Base-by-base conservation (phyloP, 129 eudicot species). In the Chrysanthemum seticuspe region DNA sequence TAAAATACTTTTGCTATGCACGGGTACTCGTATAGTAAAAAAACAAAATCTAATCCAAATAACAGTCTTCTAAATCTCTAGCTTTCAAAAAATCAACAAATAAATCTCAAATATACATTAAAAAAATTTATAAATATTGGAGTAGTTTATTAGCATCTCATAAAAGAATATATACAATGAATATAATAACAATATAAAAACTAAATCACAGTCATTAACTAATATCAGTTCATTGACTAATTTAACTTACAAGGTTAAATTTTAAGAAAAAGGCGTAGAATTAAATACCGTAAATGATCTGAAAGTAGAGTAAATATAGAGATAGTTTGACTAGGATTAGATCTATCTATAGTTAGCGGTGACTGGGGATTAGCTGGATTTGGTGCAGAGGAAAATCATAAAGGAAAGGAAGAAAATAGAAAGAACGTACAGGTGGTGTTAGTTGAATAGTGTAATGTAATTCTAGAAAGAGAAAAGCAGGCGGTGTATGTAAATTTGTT, bases 361-460 rank as follows among this genome's bases (percentile, higher is more conserved):
- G 47, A 40, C 6, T 40, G 47, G 47, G 47, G 14, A 0, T 18
- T 8, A 64, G 72, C 15, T 74, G 78, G 53, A 52, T 19, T 19
- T 65, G 40, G 45, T 74, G 65, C 51, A 27, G 70, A 62, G 62
- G 16, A n/a, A 21, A 21, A 27, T 27, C 2, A 27, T 27, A 27
- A 27, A 27, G 31, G 31, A 74, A 34, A 74, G 7, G 8, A 40
- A 40, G 8, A 21, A 23, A 2, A 3, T 29, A 10, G 2, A n/a
- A 62, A 11, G 25, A 45, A 52, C 8, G 10, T 52, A 44, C 23
- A 76, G 80, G 49, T 58, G 53, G 57, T 83, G 80, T 65, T 87
- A 59, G 76, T 66, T 84, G 67, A 67, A 74, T 56, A 71, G 72
- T 77, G 52, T 73, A 72, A 76, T 71, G 59, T 57, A 5, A 52